Evolutionary conservation across 768 basidiomycete genomes (phyloP).

Genomic region (Solioccasus polychromus): DNA sequence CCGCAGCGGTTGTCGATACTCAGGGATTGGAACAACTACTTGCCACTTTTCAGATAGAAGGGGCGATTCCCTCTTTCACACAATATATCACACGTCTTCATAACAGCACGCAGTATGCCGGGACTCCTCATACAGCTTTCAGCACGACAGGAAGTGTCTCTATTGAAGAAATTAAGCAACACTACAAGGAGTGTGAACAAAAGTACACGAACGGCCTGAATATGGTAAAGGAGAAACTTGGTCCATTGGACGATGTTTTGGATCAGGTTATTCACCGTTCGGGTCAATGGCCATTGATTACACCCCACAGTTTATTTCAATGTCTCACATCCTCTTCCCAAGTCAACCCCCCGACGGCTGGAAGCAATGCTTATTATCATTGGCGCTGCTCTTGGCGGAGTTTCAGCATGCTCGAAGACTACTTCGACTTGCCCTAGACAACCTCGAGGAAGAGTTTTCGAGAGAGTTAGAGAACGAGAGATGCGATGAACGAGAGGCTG

Average conservation of each 20-base stretch:
- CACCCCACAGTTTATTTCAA: slow-evolving; percentile 24
- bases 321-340: slow-evolving; percentile 22
- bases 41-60: neutral
- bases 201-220: neutral
- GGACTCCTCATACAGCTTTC: neutral
- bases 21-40: neutral
- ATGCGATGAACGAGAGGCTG: slow-evolving; percentile 8
- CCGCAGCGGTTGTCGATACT: neutral
- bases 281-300: slow-evolving; percentile 5
- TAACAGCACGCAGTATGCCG: neutral
- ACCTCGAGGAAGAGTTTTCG: slow-evolving; percentile 27
- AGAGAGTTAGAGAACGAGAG: slow-evolving; percentile 20
- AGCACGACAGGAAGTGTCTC: neutral
- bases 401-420: slow-evolving; percentile 8
- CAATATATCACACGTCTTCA: neutral
- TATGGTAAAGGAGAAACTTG: neutral
- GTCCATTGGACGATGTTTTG: neutral
- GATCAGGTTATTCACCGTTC: slow-evolving; percentile 11
- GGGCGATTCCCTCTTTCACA: neutral
- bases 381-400: slow-evolving; percentile 18
- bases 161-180: neutral
- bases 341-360: neutral
- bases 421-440: slow-evolving; percentile 14
- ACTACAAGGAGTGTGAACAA: neutral
- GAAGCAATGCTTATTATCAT: slow-evolving; percentile 16